phyloP scores from a whole-genome alignment of 768 basidiomycete species.

The Amanita thiersii region DNA sequence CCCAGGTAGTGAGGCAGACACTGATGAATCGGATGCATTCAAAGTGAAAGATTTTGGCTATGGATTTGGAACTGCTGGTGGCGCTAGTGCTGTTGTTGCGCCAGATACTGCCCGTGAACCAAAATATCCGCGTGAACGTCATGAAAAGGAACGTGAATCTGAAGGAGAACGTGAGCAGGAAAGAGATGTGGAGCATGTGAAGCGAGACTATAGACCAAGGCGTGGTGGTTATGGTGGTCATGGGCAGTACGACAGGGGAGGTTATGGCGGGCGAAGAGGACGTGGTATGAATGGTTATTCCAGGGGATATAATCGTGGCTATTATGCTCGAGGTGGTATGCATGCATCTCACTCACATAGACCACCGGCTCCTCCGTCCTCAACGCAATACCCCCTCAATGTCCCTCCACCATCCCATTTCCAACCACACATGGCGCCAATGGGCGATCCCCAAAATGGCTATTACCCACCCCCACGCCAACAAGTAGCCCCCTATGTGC shows the following conservation, averaged over 20 bases:
- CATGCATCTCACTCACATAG: constrained; percentile 16
- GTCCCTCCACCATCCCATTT: constrained; percentile 24
- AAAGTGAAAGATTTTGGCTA: constrained; percentile 57
- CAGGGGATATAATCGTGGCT: constrained; percentile 28
- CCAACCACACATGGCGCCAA: constrained; percentile 13
- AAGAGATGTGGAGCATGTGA: constrained; percentile 24
- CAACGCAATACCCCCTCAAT: constrained; percentile 20
- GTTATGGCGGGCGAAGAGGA: constrained; percentile 16
- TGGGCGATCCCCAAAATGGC: constrained; percentile 13
- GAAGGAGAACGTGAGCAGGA: constrained; percentile 13
- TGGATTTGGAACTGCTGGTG: constrained; percentile 47
- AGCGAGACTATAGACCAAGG: constrained; percentile 12
- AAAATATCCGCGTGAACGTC: constrained; percentile 10
- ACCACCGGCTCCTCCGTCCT: constrained; percentile 19
- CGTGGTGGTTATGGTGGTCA: constrained; percentile 17
- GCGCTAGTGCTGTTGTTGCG: not conserved
- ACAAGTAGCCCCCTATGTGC: constrained; percentile 9
- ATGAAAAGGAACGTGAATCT: constrained; percentile 9
- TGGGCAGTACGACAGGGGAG: constrained; percentile 23
- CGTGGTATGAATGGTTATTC: constrained; percentile 24
- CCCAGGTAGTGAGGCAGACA: constrained; percentile 1
- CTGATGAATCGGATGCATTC: constrained; percentile 28
- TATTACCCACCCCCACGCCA: constrained; percentile 10
- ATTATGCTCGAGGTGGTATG: constrained; percentile 23
- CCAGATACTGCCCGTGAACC: constrained; percentile 6